Base-by-base conservation (phyloP, 345 rosid species). In the Euphorbia lathyris region DNA sequence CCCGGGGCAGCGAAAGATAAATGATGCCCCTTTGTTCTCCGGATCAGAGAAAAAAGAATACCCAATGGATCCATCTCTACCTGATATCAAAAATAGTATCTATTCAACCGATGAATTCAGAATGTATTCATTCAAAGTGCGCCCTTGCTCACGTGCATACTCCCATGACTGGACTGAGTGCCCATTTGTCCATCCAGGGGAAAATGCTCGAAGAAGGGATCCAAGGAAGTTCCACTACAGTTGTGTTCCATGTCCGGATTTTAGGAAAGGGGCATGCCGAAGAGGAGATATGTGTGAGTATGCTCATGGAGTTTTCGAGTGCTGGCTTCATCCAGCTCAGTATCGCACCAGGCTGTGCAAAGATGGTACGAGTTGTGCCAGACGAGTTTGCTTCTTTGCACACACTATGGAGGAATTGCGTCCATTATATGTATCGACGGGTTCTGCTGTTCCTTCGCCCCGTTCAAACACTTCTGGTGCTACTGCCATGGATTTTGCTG, bases 111-210 rank as follows among this genome's bases (percentile, higher is more conserved):
- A 94, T 75, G 98, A 94, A 76, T 94, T 94, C 69, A 81, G 98
- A 53, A 94, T 94, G 98, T 94, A 91, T 74, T 94, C 97, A 0
- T 94, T 94, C 77, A 94, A 94, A 80, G 92, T 94, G 23, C 72
- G 98, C 25, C 97, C 98, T 13, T 94, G 98, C 80, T 91, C 97
- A 0, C 90, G 98, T 30, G 97, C 98, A 0, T 94, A 94, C 66
- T 94, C 98, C 4, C 98, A 94, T 73, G 98, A 94, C 74, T 94
- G 98, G 98, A 94, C 98, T 0, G 98, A 94, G 81, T 94, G 98
- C 67, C 98, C 98, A 7, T 94, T 94, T 80, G 98, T 91, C 59
- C 98, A 94, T 62, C 98, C 98, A 0, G 98, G 98, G 5, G 98
- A 94, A 58, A 94, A 94, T 78, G 98, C 98, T 34, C 86, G 98